Percentiles rank a stretch among this genome's conserved stretches.
Evolutionary conservation across 169 alveolate genomes (phyloP).

Genomic region (Plasmodium fragile): DNA sequence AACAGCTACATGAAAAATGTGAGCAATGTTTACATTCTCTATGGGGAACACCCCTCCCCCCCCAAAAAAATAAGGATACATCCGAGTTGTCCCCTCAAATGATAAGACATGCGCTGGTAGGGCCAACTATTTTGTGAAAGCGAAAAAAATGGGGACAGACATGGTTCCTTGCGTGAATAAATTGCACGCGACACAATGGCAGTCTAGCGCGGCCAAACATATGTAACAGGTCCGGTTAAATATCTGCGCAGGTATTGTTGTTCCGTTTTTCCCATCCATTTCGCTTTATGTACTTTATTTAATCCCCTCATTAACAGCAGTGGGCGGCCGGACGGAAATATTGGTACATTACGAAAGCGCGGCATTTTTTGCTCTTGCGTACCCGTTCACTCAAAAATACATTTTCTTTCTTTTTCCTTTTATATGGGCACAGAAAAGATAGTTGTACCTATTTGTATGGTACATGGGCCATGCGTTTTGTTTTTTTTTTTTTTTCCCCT

Average conservation of each 20-base stretch:
- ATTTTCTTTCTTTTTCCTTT: not conserved
- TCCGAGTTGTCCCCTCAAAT: not conserved
- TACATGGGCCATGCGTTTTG: not conserved
- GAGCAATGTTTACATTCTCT: not conserved
- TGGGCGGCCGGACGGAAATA: not conserved
- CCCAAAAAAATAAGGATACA: not conserved
- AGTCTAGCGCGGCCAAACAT: not conserved
- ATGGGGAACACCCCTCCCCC: not conserved
- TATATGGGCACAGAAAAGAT: not conserved
- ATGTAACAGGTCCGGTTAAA: not conserved
- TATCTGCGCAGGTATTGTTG: not conserved
- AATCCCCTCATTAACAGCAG: not conserved
- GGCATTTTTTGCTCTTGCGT: not conserved
- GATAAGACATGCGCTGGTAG: not conserved
- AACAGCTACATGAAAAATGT: not conserved
- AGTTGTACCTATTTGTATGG: not conserved
- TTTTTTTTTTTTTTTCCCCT: not conserved
- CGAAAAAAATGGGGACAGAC: not conserved
- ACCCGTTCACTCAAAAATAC: not conserved
- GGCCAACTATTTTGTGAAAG: not conserved
- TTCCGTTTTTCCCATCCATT: not conserved
- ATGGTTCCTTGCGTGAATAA: not conserved
- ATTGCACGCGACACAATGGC: not conserved
- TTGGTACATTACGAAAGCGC: not conserved
- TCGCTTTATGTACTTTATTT: no score